Percentiles rank a stretch among this genome's conserved stretches.
Evolutionary conservation across 169 alveolate species (phyloP).

Genomic region (Neospora caninum): DNA sequence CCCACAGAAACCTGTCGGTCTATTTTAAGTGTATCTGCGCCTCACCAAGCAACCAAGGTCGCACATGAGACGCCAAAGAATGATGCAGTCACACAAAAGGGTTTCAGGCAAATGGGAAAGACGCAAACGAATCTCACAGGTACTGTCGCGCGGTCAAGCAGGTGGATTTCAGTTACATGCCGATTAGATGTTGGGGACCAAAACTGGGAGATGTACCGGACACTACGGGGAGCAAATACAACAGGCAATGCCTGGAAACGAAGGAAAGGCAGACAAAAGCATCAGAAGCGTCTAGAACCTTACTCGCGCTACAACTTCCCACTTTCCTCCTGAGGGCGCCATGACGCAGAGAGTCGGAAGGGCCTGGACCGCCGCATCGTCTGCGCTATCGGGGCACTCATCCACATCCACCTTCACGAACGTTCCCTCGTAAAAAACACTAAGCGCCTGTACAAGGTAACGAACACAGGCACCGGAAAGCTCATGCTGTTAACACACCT

Average conservation of each 20-base stretch:
- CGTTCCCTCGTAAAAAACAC: constrained; percentile 1
- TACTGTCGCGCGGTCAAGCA: too few relatives aligned
- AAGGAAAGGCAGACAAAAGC: background rate
- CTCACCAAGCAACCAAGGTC: too few relatives aligned
- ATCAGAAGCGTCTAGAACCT: background rate
- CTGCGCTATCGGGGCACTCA: constrained; percentile 32
- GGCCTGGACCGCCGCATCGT: background rate
- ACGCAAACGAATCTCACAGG: too few relatives aligned
- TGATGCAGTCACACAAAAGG: too few relatives aligned
- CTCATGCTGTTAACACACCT: background rate
- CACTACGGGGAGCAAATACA: too few relatives aligned
- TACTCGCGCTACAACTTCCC: constrained; percentile 38
- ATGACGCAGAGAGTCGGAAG: constrained; percentile 9
- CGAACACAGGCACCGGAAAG: background rate
- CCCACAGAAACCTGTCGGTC: too few relatives aligned
- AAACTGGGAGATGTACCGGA: too few relatives aligned
- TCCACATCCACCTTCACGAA: constrained; percentile 49
- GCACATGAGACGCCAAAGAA: too few relatives aligned
- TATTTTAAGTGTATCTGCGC: too few relatives aligned
- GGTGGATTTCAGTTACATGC: too few relatives aligned
- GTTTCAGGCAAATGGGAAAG: too few relatives aligned
- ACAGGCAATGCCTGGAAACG: background rate
- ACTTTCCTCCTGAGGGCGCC: background rate
- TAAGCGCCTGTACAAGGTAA: background rate
- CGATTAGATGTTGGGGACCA: too few relatives aligned